Conservation (phyloP, 257 asterid species). For the Capsicum chinense region DNA sequence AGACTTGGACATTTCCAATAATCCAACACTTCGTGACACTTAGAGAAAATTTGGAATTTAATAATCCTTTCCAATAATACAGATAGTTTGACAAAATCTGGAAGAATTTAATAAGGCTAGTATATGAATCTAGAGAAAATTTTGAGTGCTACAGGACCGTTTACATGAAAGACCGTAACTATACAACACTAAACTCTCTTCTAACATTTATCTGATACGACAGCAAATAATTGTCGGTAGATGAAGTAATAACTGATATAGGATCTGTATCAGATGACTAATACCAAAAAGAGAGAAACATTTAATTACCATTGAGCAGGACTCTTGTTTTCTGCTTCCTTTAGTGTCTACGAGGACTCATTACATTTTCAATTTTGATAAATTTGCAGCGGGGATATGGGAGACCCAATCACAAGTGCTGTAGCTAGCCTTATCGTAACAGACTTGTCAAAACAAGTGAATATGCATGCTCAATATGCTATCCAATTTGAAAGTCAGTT, state of each 20-base stretch:
- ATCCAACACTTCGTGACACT: background rate
- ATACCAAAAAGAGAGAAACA: too few relatives aligned
- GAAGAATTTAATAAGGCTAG: background rate
- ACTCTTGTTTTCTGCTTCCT: background rate
- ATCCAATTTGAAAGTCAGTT: slow-evolving; percentile 33
- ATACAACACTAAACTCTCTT: background rate
- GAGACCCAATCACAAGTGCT: background rate
- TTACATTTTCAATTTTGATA: background rate
- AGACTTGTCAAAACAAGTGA: slow-evolving; percentile 12
- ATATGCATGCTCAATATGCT: slow-evolving; percentile 33
- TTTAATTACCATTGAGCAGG: too few relatives aligned
- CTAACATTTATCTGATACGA: background rate
- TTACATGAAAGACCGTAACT: background rate
- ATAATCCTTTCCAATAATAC: background rate
- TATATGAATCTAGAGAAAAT: background rate
- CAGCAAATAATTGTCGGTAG: background rate
- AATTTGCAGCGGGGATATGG: background rate
- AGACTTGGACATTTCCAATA: background rate
- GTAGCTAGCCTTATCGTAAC: background rate
- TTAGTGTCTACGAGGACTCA: background rate
- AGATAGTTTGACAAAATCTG: background rate
- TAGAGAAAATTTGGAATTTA: background rate
- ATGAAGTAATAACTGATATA: too few relatives aligned
- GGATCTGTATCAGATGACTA: background rate
- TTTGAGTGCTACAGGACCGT: background rate